phyloP scores from a whole-genome alignment of 352 stramenopile species.

The Globisporangium emineosum region DNA sequence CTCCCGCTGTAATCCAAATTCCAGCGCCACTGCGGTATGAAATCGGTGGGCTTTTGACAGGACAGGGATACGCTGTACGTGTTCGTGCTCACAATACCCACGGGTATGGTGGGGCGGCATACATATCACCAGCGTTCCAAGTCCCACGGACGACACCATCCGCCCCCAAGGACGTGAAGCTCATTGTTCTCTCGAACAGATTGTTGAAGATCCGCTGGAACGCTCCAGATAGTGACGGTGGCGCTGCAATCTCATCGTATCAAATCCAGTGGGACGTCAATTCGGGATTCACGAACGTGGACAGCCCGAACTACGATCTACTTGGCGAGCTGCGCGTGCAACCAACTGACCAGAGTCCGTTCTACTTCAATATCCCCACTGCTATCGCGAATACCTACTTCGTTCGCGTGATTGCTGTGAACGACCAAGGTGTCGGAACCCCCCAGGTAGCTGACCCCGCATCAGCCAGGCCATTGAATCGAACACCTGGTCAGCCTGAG shows the following conservation, averaged over 20 bases:
- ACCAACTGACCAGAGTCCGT: conserved; percentile 43
- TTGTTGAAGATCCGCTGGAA: conserved; percentile 82
- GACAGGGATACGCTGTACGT: conserved; percentile 55
- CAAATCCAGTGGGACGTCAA: conserved; percentile 91
- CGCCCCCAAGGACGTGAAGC: conserved; percentile 31
- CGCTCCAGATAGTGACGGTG: conserved; percentile 57
- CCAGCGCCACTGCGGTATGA: conserved; percentile 29
- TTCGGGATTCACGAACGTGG: conserved; percentile 65
- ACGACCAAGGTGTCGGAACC: conserved; percentile 82
- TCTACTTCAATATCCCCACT: conserved; percentile 92
- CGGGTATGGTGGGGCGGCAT: conserved; percentile 51
- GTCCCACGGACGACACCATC: conserved; percentile 45
- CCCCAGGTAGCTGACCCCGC: conserved; percentile 39
- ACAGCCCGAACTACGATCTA: conserved; percentile 65
- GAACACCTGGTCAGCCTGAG: conserved; percentile 73
- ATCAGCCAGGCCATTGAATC: conserved; percentile 56
- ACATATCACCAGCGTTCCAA: conserved; percentile 50
- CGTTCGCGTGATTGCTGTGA: conserved; percentile 90
- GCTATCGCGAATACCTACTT: conserved; percentile 65
- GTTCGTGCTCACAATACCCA: conserved; percentile 61
- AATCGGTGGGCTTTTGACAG: conserved; percentile 49
- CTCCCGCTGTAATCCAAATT: conserved; percentile 30
- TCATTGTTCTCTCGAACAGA: conserved; percentile 59
- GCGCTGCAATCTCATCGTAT: conserved; percentile 82
- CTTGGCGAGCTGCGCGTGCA: conserved; percentile 39